phyloP scores from a whole-genome alignment of 805 yeast genomes.

The Candida schatavii region DNA sequence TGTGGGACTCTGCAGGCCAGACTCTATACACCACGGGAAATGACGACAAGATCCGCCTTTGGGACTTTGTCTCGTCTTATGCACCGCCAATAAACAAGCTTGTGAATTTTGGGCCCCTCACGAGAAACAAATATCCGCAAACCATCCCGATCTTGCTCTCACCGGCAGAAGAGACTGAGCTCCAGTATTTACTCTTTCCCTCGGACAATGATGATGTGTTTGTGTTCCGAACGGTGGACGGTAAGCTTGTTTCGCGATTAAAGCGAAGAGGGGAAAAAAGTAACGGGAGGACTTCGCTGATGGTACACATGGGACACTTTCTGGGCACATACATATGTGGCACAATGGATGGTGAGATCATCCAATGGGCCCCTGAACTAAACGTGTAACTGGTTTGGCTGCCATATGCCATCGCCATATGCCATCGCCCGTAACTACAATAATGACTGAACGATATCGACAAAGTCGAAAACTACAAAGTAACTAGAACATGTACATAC shows the following conservation, averaged over 20 bases:
- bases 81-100: conserved; percentile 55
- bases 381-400: too few relatives aligned
- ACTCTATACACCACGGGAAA: conserved; percentile 65
- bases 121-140: conserved; percentile 58
- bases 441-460: too few relatives aligned
- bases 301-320: conserved; percentile 47
- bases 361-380: conserved; percentile 44
- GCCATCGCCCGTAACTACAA: too few relatives aligned
- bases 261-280: conserved; percentile 40
- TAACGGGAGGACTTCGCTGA: conserved; percentile 47
- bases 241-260: conserved; percentile 60
- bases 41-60: conserved; percentile 76
- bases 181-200: conserved; percentile 64
- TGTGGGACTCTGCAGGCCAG: conserved; percentile 69
- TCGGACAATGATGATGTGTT: conserved; percentile 73
- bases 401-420: too few relatives aligned
- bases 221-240: conserved; percentile 57
- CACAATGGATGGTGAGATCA: conserved; percentile 63
- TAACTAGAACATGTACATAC: too few relatives aligned
- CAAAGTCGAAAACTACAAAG: too few relatives aligned
- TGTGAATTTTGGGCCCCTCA: conserved; percentile 74
- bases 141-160: conserved; percentile 52
- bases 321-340: conserved; percentile 54
- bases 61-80: conserved; percentile 55
- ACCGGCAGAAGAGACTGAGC: conserved; percentile 49